Base-by-base conservation (phyloP, 345 rosid species). In the Populus simonii region DNA sequence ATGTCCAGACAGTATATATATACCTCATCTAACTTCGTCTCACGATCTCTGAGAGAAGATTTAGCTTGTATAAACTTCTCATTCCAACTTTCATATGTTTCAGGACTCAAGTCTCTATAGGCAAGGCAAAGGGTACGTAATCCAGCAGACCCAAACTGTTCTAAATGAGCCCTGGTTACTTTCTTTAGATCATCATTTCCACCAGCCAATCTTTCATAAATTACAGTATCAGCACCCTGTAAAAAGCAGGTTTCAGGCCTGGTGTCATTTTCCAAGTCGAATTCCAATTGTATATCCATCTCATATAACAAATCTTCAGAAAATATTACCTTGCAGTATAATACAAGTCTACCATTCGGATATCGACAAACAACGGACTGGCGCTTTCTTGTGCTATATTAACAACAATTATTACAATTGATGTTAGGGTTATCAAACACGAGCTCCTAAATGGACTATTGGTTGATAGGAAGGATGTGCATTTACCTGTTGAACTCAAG, bases 211-310 rank as follows among this genome's bases (percentile, higher is more conserved):
- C 99, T 92, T 86, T 96, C 99, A 66, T 84, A 94, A 82, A 96
- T 87, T 70, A 96, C 98, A 84, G 86, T 89, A 90, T 96, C 99
- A 80, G 99, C 99, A 86, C 99, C 99, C 99, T 96, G 89, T 59
- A 53, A 79, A 77, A 85, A 76, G 75, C 84, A 13, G 61, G 79
- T 85, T 20, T 74, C 80, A 76, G 38, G 67, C 71, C 75, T 80
- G 55, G 68, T 76, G 83, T 90, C 86, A 87, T 76, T 78, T 77
- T 75, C 41, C 70, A 57, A 23, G 31, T 73, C 67, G 78, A 53
- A 59, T 67, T 66, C 65, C 74, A 69, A 23, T 55, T 33, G 17
- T 29, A 41, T 59, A 45, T 74, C 70, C 36, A 76, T 36, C 68
- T 57, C 43, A 82, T 27, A 23, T 17, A 53, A 70, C 66, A 80